These are phyloP conservation scores for Apiotrichum gracile DNA, from an alignment of 1,284 basidiomycete genomes.

Conservation along the genomic window DNA sequence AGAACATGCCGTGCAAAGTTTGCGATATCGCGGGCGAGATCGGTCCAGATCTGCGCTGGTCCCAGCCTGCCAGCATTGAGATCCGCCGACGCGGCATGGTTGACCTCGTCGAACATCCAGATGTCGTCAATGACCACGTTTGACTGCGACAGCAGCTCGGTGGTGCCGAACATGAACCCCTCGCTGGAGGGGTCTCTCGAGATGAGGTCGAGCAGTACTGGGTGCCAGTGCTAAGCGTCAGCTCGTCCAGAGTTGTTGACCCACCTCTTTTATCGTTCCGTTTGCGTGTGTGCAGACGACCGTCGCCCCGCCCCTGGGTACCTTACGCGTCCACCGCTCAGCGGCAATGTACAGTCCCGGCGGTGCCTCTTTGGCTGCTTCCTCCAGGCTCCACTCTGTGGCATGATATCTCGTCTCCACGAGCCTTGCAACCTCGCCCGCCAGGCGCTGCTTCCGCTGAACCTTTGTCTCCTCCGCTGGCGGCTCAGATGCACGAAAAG, in stretches of 20 bases:
- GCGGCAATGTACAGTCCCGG: conserved; percentile 9
- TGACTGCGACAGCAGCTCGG: not conserved
- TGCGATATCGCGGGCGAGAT: conserved; percentile 42
- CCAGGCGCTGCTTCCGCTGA: conserved; percentile 35
- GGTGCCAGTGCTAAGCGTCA: conserved; percentile 53
- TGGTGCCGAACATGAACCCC: conserved; percentile 3
- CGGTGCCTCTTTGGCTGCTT: conserved; percentile 1
- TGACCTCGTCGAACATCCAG: conserved; percentile 69
- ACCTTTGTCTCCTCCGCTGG: conserved; percentile 12
- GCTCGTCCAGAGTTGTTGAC: not conserved
- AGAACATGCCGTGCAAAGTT: conserved; percentile 46
- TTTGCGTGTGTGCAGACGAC: conserved; percentile 14
- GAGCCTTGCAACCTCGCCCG: conserved; percentile 4
- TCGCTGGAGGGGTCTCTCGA: not conserved
- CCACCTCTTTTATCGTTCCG: conserved; percentile 12
- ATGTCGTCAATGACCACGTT: conserved; percentile 59
- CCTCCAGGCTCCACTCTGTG: conserved; percentile 7
- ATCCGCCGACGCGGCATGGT: conserved; percentile 67
- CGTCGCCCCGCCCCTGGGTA: conserved; percentile 5
- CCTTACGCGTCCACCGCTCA: conserved; percentile 12
- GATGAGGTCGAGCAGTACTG: conserved; percentile 53
- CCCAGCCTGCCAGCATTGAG: conserved; percentile 58
- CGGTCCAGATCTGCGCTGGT: conserved; percentile 32
- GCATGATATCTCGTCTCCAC: conserved; percentile 10
- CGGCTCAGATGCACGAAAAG: not conserved